phyloP scores from a whole-genome alignment of 768 basidiomycete species.

The button mushroom (Agaricus bisporus) region DNA sequence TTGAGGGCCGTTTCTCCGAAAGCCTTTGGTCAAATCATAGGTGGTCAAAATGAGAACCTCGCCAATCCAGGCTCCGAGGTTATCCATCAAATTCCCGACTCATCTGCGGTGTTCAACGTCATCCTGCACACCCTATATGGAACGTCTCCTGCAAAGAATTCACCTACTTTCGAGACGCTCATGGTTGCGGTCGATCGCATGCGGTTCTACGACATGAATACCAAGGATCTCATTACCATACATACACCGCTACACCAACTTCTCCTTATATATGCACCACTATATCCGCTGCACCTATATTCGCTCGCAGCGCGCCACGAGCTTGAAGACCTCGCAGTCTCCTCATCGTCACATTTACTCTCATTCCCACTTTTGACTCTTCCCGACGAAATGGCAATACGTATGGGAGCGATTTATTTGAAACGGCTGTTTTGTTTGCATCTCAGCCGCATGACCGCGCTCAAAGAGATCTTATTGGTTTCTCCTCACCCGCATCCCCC shows the following conservation, averaged over 20 bases:
- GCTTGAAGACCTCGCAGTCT: conserved; percentile 8
- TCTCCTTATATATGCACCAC: conserved; percentile 11
- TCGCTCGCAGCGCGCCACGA: conserved; percentile 13
- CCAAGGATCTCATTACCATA: conserved; percentile 3
- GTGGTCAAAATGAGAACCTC: background rate
- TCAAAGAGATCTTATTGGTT: conserved; percentile 8
- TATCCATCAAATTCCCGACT: background rate
- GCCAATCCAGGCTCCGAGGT: background rate
- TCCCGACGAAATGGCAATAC: conserved; percentile 9
- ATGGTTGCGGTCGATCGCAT: conserved; percentile 12
- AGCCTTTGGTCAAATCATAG: no score
- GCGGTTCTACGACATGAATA: conserved; percentile 8
- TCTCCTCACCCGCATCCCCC: conserved; percentile 8
- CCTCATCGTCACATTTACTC: conserved; percentile 10
- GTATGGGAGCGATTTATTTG: conserved; percentile 12
- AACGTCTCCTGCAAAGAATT: background rate
- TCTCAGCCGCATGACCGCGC: background rate
- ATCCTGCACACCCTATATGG: conserved; percentile 13
- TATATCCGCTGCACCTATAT: conserved; percentile 11
- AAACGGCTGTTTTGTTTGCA: conserved; percentile 10
- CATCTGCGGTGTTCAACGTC: conserved; percentile 7
- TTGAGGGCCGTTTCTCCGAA: no score
- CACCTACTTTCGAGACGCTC: conserved; percentile 7
- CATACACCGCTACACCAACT: conserved; percentile 3
- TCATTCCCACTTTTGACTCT: conserved; percentile 8